Conservation (phyloP, 108 stramenopile species). For the Chaetoceros muelleri region DNA sequence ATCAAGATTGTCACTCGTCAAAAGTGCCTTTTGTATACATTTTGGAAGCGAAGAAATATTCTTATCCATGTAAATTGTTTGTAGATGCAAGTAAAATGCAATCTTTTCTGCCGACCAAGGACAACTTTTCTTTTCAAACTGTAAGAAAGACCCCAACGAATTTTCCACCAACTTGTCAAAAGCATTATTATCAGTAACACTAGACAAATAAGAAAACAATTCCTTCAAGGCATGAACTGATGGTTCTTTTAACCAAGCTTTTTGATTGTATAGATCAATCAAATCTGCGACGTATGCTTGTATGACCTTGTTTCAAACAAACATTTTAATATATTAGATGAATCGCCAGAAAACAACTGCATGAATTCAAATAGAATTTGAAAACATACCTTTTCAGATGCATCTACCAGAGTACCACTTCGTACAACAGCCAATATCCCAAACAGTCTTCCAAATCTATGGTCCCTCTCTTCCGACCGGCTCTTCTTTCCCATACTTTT, state of each 20-base stretch:
- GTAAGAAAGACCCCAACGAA: neutral
- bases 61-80: conserved; percentile 17
- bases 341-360: no score
- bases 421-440: conserved; percentile 62
- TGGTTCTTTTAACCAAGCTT: conserved; percentile 77
- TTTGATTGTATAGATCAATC: conserved; percentile 58
- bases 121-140: neutral
- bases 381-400: conserved; percentile 16
- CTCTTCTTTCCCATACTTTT: conserved; percentile 43
- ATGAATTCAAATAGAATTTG: neutral
- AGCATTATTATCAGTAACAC: conserved; percentile 1
- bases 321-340: no score
- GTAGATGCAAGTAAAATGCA: conserved; percentile 47
- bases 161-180: neutral
- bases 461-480: conserved; percentile 70
- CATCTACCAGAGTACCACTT: conserved; percentile 32
- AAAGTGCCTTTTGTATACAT: conserved; percentile 28
- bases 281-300: conserved; percentile 35
- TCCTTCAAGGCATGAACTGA: conserved; percentile 64
- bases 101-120: conserved; percentile 49
- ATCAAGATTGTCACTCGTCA: conserved; percentile 15
- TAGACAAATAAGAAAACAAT: conserved; percentile 31
- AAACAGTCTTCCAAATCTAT: conserved; percentile 75
- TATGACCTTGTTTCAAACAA: conserved; percentile 17
- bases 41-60: conserved; percentile 19